Conservation (phyloP, 2,329 filamentous ascomycete genomes). For the Tolypocladium tropicale region DNA sequence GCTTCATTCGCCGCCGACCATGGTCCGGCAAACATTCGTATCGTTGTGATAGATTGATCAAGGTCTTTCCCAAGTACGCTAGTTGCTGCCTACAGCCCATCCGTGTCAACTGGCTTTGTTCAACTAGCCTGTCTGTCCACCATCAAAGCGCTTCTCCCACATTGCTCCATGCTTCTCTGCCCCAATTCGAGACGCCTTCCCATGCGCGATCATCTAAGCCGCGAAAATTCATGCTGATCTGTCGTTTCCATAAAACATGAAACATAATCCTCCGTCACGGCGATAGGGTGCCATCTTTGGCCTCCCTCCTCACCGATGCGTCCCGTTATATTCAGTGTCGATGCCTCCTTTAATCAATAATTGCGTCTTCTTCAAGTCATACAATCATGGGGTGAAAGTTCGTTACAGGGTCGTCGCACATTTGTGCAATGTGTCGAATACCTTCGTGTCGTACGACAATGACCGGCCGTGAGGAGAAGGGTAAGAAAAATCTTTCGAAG, state of each 20-base stretch:
- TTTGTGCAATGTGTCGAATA: slow-evolving; percentile 19
- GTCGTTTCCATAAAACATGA: slow-evolving; percentile 11
- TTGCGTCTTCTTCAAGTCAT: slow-evolving; percentile 29
- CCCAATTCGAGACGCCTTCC: slow-evolving; percentile 7
- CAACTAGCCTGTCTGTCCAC: neutral
- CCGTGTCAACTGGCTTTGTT: no score
- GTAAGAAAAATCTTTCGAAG: slow-evolving; percentile 7
- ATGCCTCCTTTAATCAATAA: slow-evolving; percentile 11
- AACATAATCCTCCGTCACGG: slow-evolving; percentile 13
- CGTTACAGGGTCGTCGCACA: slow-evolving; percentile 24
- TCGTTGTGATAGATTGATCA: neutral
- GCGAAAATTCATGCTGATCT: slow-evolving; percentile 8
- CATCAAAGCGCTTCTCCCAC: slow-evolving; percentile 7
- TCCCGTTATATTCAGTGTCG: neutral
- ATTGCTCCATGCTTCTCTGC: slow-evolving; percentile 5
- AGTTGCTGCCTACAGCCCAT: neutral
- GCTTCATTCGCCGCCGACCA: neutral
- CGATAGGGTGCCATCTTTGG: neutral
- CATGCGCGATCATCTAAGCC: slow-evolving; percentile 10
- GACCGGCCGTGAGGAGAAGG: slow-evolving; percentile 20
- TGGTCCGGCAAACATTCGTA: neutral
- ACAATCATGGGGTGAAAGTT: slow-evolving; percentile 14
- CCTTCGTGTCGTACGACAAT: slow-evolving; percentile 21
- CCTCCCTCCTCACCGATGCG: neutral
- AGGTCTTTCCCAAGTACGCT: neutral